These are phyloP conservation scores for Cladosporium halotolerans DNA, from an alignment of 2,329 filamentous ascomycete species.

Conservation along the genomic window DNA sequence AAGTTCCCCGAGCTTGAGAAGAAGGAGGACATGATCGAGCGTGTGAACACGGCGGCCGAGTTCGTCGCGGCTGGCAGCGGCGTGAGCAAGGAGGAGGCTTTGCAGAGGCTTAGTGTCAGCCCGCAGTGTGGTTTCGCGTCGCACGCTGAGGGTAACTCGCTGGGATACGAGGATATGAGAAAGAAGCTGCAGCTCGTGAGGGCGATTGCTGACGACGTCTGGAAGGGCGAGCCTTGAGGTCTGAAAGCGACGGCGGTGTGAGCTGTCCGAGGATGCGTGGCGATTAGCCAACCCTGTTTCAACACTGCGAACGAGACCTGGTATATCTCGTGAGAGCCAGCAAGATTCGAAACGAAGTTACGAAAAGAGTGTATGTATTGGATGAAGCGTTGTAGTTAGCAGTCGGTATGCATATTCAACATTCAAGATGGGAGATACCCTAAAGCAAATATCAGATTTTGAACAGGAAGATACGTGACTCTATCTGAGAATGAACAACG, in stretches of 20 bases:
- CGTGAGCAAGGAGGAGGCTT: constrained; percentile 54
- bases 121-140: constrained; percentile 58
- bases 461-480: no score
- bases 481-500: no score
- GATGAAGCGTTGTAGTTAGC: not conserved
- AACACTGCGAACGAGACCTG: not conserved
- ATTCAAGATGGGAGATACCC: not conserved
- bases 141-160: constrained; percentile 65
- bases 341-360: not conserved
- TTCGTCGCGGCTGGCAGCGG: constrained; percentile 63
- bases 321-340: not conserved
- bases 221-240: constrained; percentile 49
- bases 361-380: no score
- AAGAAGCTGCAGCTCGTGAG: constrained; percentile 66
- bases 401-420: constrained; percentile 8
- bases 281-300: not conserved
- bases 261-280: not conserved
- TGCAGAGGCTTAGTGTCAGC: constrained; percentile 61
- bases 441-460: not conserved
- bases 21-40: constrained; percentile 41
- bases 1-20: constrained; percentile 43
- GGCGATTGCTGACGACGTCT: constrained; percentile 66
- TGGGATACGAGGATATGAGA: constrained; percentile 64
- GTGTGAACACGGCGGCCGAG: constrained; percentile 50
- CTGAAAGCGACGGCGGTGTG: not conserved